phyloP scores from a whole-genome alignment of 768 basidiomycete species.

The Paxillus involutus region DNA sequence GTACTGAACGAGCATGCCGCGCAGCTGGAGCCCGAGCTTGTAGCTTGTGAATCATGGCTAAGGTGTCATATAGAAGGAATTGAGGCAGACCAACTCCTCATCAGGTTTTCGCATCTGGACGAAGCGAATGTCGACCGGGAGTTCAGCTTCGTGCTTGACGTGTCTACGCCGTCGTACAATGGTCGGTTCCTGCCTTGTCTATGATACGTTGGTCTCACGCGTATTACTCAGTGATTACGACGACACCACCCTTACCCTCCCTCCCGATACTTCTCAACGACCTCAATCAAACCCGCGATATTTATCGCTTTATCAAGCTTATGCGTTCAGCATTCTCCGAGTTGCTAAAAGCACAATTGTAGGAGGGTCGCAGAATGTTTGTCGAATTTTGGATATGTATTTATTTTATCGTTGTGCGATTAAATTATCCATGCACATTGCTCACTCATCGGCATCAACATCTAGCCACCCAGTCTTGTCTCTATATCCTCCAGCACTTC shows the following conservation, averaged over 20 bases:
- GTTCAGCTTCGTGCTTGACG: conserved; percentile 75
- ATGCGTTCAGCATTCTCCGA: conserved; percentile 57
- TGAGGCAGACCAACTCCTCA: conserved; percentile 65
- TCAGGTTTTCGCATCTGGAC: conserved; percentile 72
- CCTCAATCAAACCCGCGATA: conserved; percentile 68
- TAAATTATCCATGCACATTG: not conserved
- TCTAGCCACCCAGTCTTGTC: conserved; percentile 80
- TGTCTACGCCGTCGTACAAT: conserved; percentile 59
- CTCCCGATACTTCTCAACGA: conserved; percentile 68
- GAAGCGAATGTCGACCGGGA: conserved; percentile 56
- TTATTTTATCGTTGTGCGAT: not conserved
- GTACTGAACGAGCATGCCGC: conserved; percentile 55
- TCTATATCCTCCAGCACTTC: conserved; percentile 56
- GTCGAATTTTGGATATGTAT: not conserved
- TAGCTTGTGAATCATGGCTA: conserved; percentile 54
- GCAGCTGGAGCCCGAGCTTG: conserved; percentile 53
- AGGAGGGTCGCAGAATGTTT: not conserved
- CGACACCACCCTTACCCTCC: conserved; percentile 66
- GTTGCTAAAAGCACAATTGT: conserved; percentile 8
- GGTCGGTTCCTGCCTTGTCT: conserved; percentile 42
- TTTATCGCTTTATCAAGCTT: conserved; percentile 69
- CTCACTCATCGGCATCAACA: conserved; percentile 32
- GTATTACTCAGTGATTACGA: conserved; percentile 64
- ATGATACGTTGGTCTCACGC: not conserved
- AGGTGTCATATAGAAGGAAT: conserved; percentile 78